Evolutionary conservation across 2,329 filamentous ascomycete species (phyloP), one percentile per base, ranked within the genome.

Genomic region (Ascochyta pisi): DNA sequence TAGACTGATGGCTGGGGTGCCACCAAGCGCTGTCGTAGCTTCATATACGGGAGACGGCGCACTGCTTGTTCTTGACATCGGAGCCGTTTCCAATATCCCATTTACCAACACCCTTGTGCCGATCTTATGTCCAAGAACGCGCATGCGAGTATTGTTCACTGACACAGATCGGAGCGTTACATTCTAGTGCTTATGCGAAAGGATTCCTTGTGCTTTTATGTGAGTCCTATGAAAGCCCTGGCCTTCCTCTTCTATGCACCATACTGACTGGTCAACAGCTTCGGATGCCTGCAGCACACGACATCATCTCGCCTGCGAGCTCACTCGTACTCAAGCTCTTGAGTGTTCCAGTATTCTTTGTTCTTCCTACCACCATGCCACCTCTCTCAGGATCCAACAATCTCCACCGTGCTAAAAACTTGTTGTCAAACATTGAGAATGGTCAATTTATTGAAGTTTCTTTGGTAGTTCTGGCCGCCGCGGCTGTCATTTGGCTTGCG

Each of bases 131-230:
- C 53, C 38, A 66, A 57, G 59, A 58, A 66, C 57, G 37, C 50
- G 59, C 55, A 64, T 46, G 38, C 57, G 43, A 54, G 51, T 58
- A 62, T 58, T 58, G 51, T 55, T 64, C 69, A 68, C 68, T 71
- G 66, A 69, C 65, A 60, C 61, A 60, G 48, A 67, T 62, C 60
- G 63, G 68, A 64, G 46, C 52, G 59, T 61, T 54, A 39, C 54
- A 29, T 38, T 55, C 54, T 73, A 73, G 71, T 67, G 71, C 72
- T 74, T 73, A 73, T 70, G 63, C 64, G 54, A 71, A 70, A 65
- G 60, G 63, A 61, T 64, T 60, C 68, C 61, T 63, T 66, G 61
- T 61, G 59, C 56, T 69, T 68, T 60, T 41, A 66, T 68, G 71
- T 72, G 56, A 64, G 71, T 73, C 65, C 56, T 71, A 68, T 74